A percentile compares a stretch with the other conserved stretches of the same genome.
phyloP scores from a whole-genome alignment of 2,329 filamentous ascomycete species.

The Ascochyta viciae-villosae region DNA sequence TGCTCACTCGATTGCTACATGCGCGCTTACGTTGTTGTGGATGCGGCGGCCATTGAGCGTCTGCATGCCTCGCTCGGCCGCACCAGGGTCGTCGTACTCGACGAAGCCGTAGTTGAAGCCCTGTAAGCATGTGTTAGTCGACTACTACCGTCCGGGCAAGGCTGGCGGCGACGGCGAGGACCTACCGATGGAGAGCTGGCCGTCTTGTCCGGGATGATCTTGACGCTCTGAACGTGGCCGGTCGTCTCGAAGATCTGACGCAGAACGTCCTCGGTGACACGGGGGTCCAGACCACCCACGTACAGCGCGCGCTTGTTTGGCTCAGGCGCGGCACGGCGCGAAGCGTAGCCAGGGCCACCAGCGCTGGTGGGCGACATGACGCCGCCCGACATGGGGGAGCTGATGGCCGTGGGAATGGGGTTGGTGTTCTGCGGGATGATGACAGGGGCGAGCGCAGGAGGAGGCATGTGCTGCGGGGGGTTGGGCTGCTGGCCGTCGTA shows the following conservation, averaged over 20 bases:
- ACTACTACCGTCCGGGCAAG: neutral
- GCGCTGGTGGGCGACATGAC: conserved; percentile 83
- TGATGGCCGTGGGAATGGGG: conserved; percentile 90
- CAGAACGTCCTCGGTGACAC: conserved; percentile 94
- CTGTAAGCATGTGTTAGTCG: conserved; percentile 59
- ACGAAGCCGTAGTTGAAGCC: conserved; percentile 99
- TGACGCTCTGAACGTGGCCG: conserved; percentile 96
- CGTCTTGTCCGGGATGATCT: conserved; percentile 99
- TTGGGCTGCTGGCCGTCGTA: conserved; percentile 67
- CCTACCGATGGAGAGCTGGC: conserved; percentile 65
- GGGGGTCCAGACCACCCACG: conserved; percentile 90
- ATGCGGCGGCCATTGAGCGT: conserved; percentile 95
- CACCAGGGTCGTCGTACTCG: conserved; percentile 96
- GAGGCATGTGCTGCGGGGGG: conserved; percentile 80
- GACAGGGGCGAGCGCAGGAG: conserved; percentile 81
- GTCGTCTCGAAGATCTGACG: conserved; percentile 99
- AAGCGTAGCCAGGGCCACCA: conserved; percentile 72
- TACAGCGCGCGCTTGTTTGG: conserved; percentile 98
- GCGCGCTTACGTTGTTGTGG: conserved; percentile 81
- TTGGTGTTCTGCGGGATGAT: conserved; percentile 96
- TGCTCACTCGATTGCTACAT: conserved; percentile 9
- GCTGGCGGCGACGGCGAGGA: conserved; percentile 15
- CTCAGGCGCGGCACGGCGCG: conserved; percentile 88
- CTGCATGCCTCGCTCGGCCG: conserved; percentile 95
- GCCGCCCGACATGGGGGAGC: conserved; percentile 79